These are phyloP conservation scores for Fusarium nygamai DNA, from an alignment of 2,329 filamentous ascomycete species.

Conservation along the genomic window DNA sequence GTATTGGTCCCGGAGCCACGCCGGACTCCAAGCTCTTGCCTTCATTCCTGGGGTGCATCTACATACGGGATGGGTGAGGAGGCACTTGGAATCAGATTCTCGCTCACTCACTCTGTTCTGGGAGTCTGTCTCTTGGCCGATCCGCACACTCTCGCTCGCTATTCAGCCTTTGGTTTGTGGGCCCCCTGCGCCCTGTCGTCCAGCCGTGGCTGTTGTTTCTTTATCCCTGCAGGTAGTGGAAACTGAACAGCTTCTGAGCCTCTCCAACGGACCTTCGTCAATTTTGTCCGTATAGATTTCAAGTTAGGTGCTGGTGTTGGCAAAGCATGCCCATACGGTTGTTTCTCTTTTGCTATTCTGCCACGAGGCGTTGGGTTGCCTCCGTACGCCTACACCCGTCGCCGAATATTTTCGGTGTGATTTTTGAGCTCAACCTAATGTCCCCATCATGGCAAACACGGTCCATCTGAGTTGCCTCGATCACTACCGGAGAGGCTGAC, in stretches of 20 bases:
- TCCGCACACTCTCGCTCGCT: slow-evolving; percentile 13
- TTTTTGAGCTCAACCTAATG: neutral
- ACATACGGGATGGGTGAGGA: slow-evolving; percentile 1
- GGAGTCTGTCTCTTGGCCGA: slow-evolving; percentile 1
- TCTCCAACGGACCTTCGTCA: neutral
- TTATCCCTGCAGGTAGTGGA: slow-evolving; percentile 22
- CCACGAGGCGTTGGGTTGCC: neutral
- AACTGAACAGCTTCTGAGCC: slow-evolving; percentile 19
- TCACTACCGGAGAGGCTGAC: slow-evolving; percentile 10
- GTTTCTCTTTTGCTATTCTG: neutral
- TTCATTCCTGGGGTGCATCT: slow-evolving; percentile 33
- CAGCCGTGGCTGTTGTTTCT: slow-evolving; percentile 27
- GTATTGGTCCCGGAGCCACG: slow-evolving; percentile 19
- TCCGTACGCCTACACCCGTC: neutral
- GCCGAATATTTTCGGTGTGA: slow-evolving; percentile 34
- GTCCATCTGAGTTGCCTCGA: slow-evolving; percentile 7
- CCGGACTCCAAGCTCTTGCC: slow-evolving; percentile 22
- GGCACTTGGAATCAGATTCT: slow-evolving; percentile 12
- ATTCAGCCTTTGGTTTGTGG: slow-evolving; percentile 14
- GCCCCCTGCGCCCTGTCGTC: slow-evolving; percentile 7
- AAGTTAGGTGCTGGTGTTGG: neutral
- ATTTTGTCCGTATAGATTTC: neutral
- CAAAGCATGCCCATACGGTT: slow-evolving; percentile 5
- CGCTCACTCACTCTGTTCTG: neutral
- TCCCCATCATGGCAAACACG: slow-evolving; percentile 19